These are phyloP conservation scores for Plantago coronopus DNA, from an alignment of 305 asterid genomes.

Conservation along the genomic window DNA sequence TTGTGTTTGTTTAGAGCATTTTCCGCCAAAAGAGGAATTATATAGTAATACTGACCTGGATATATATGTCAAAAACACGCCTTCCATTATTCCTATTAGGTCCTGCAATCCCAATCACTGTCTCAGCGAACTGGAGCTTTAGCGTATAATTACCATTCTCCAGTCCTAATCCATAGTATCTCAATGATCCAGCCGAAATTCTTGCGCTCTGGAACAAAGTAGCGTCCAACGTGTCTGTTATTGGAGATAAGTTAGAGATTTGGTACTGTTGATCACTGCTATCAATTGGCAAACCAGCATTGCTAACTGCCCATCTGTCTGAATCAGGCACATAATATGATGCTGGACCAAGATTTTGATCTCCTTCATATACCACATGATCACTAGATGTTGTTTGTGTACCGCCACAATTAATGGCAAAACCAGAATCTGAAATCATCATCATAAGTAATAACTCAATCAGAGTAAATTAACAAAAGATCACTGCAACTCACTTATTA, in stretches of 20 bases:
- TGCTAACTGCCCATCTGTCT: conserved; percentile 75
- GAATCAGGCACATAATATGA: conserved; percentile 35
- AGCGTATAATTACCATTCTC: conserved; percentile 49
- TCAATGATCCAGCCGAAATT: conserved; percentile 51
- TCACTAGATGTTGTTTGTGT: conserved; percentile 35
- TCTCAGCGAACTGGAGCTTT: conserved; percentile 56
- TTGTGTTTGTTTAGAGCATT: too few relatives aligned
- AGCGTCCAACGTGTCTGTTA: conserved; percentile 45
- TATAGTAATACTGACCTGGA: conserved; percentile 35
- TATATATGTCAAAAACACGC: conserved; percentile 43
- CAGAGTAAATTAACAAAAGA: too few relatives aligned
- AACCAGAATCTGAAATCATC: conserved; percentile 48
- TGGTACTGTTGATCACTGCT: conserved; percentile 26
- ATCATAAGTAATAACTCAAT: not conserved
- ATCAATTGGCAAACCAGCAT: conserved; percentile 46
- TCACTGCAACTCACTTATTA: too few relatives aligned
- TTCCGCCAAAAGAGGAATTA: too few relatives aligned
- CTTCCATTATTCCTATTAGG: conserved; percentile 21
- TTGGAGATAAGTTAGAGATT: conserved; percentile 29
- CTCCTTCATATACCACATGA: conserved; percentile 39
- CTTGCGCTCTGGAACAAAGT: conserved; percentile 47
- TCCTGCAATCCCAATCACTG: conserved; percentile 18
- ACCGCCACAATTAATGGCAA: conserved; percentile 72
- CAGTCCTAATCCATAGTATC: conserved; percentile 52
- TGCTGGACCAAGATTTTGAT: conserved; percentile 64